Conservation (phyloP, 2,329 filamentous ascomycete genomes). For the Colletotrichum costaricense region DNA sequence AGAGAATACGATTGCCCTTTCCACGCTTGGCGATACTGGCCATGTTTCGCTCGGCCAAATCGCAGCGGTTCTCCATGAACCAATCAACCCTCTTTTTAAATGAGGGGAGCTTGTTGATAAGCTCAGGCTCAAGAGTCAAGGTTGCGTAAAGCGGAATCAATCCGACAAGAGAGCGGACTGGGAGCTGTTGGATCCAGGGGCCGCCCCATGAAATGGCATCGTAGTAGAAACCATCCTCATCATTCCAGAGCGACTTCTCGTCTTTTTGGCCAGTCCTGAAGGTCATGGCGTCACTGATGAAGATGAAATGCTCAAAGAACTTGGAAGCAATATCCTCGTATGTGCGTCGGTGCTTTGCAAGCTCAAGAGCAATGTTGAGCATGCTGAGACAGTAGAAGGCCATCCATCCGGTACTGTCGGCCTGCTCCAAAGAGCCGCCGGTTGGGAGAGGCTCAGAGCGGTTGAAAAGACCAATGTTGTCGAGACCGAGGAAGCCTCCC, state of each 20-base stretch:
- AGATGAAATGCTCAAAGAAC: conserved; percentile 98
- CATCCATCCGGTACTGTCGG: conserved; percentile 99
- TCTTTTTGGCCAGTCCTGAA: conserved; percentile 76
- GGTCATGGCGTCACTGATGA: conserved; percentile 98
- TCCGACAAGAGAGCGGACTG: conserved; percentile 90
- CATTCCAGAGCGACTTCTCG: conserved; percentile 93
- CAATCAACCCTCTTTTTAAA: conserved; percentile 95
- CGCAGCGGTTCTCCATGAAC: conserved; percentile 90
- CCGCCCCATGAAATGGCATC: conserved; percentile 97
- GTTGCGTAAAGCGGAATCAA: conserved; percentile 94
- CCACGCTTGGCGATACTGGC: conserved; percentile 91
- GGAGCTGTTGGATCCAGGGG: conserved; percentile 92
- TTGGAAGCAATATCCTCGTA: conserved; percentile 98
- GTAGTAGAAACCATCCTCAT: conserved; percentile 97
- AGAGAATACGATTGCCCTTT: conserved; percentile 86
- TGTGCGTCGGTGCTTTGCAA: conserved; percentile 93
- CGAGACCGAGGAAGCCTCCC: conserved; percentile 92
- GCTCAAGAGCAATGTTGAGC: conserved; percentile 95
- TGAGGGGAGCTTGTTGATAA: conserved; percentile 89
- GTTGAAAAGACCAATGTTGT: conserved; percentile 98
- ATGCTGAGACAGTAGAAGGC: conserved; percentile 96
- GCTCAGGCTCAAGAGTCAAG: conserved; percentile 90
- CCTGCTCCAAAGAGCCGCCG: conserved; percentile 92
- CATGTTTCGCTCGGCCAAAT: conserved; percentile 93
- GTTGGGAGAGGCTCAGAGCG: conserved; percentile 94